Percentiles rank a stretch among this genome's conserved stretches.
Conservation (phyloP, 306 rosid genomes). For the Medicago lupulina region DNA sequence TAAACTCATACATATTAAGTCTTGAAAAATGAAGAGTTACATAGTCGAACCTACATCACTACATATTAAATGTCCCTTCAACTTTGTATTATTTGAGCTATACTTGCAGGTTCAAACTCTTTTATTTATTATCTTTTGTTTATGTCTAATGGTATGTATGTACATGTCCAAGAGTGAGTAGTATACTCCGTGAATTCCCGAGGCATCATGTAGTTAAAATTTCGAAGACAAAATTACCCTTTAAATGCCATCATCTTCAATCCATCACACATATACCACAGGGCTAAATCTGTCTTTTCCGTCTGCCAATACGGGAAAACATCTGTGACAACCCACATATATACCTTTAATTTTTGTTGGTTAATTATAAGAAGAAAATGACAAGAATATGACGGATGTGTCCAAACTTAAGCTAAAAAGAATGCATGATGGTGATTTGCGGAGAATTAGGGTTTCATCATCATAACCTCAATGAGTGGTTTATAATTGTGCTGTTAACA, state of each 20-base stretch:
- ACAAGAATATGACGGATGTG: conserved; percentile 48
- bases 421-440: conserved; percentile 61
- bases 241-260: background rate
- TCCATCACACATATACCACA: background rate
- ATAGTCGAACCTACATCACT: no score
- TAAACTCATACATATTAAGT: no score
- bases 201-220: no score
- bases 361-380: conserved; percentile 50
- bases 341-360: conserved; percentile 44
- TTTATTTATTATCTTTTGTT: no score
- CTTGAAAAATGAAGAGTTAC: no score
- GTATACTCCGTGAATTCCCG: no score
- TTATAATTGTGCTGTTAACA: conserved; percentile 49
- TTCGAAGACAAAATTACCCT: conserved; percentile 50
- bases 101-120: no score
- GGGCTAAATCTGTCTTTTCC: conserved; percentile 49
- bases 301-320: conserved; percentile 33
- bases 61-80: no score
- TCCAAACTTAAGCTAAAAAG: conserved; percentile 44
- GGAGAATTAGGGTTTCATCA: conserved; percentile 65
- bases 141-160: no score
- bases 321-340: conserved; percentile 44
- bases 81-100: no score
- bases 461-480: conserved; percentile 60
- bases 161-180: no score